Evolutionary conservation across 495 filamentous ascomycete genomes (phyloP), one percentile per base, ranked within the genome.

Genomic region (Hypoxylon intermedium): DNA sequence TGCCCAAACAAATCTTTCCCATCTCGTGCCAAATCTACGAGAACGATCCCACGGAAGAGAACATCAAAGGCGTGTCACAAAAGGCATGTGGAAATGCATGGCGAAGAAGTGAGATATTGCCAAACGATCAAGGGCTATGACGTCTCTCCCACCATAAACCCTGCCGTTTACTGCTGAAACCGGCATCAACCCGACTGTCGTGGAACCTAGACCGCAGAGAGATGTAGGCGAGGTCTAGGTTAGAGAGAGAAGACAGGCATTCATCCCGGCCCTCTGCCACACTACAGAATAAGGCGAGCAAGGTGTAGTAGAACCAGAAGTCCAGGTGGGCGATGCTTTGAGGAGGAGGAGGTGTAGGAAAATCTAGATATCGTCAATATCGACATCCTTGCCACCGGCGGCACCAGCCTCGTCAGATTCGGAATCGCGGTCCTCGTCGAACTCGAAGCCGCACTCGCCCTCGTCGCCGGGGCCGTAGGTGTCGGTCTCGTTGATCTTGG

Each of bases 401-500:
- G 79, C 85, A 38, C 75, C 83, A 52, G 83, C 84, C 40, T 81
- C 80, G 36, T 87, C 85, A 54, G 82, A 79, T 53, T 81, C 77
- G 34, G 76, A 82, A 70, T 93, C 96, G 70, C 91, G 92, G 76
- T 97, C 95, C 74, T 89, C 89, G 71, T 89, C 88, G 79, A 91
- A 91, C 77, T 91, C 88, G 81, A 91, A 91, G 74, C 87, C 87
- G 77, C 87, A 90, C 65, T 90, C 88, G 71, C 87, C 88, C 58
- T 88, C 87, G 65, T 82, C 87, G 73, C 86, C 82, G 71, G 82
- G 81, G 42, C 81, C 81, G 74, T 92, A 97, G 62, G 92, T 95
- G 77, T 97, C 93, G 54, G 93, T 97, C 85, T 98, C 93, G 83
- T 98, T 98, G 84, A 98, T 98, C 89, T 98, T 98, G 72, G 95